phyloP scores from a whole-genome alignment of 768 basidiomycete species.

The Pseudohyphozyma bogoriensis region DNA sequence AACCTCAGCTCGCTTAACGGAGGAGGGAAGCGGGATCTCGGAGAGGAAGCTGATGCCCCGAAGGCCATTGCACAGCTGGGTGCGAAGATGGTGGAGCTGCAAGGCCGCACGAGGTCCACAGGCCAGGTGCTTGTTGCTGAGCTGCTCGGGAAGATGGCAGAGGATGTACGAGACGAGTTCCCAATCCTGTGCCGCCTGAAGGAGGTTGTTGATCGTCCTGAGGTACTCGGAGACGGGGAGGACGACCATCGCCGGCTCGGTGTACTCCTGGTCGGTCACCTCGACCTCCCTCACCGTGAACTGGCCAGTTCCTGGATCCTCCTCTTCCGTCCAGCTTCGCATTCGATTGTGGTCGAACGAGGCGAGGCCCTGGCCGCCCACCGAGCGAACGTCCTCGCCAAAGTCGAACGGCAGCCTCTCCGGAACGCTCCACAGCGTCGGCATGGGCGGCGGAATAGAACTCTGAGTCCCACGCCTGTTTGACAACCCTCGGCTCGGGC shows the following conservation, averaged over 20 bases:
- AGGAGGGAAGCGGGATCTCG: conserved; percentile 33
- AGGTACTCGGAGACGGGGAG: conserved; percentile 71
- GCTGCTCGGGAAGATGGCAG: conserved; percentile 78
- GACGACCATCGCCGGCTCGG: conserved; percentile 16
- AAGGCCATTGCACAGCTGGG: conserved; percentile 58
- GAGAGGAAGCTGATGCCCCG: conserved; percentile 41
- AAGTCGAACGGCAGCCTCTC: conserved; percentile 53
- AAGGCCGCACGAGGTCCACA: conserved; percentile 73
- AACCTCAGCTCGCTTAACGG: conserved; percentile 61
- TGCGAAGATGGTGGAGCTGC: conserved; percentile 54
- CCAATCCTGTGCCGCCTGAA: conserved; percentile 75
- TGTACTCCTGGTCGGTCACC: conserved; percentile 27
- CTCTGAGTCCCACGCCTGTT: conserved; percentile 1
- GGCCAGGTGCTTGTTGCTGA: conserved; percentile 91
- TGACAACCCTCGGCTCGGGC: conserved; percentile 18
- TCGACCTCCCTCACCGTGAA: conserved; percentile 35
- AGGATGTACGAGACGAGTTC: conserved; percentile 85
- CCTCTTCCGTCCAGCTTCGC: conserved; percentile 32
- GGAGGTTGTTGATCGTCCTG: conserved; percentile 49
- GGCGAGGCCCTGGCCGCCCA: conserved; percentile 19
- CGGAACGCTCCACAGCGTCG: conserved; percentile 57
- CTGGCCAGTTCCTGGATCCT: conserved; percentile 26
- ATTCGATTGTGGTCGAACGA: conserved; percentile 35
- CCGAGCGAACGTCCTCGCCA: neutral
- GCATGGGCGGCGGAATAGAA: neutral